Evolutionary conservation across 805 yeast species (phyloP).

Genomic region (Wickerhamiella alocasiicola): DNA sequence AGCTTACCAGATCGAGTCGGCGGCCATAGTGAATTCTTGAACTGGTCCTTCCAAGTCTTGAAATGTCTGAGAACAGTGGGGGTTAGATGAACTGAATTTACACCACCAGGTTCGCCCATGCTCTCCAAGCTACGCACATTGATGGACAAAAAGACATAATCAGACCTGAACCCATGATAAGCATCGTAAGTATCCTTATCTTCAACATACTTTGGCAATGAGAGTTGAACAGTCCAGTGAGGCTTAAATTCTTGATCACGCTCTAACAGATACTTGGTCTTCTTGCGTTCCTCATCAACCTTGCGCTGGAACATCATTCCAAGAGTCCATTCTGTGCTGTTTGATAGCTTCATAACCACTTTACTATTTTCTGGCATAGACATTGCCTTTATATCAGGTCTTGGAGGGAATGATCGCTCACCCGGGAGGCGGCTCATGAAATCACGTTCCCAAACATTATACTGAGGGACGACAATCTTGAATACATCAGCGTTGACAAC

Average conservation of each 20-base stretch:
- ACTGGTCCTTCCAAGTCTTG: conserved; percentile 75
- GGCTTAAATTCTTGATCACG: conserved; percentile 41
- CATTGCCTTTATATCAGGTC: conserved; percentile 20
- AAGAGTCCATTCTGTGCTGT: conserved; percentile 62
- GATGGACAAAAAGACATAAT: conserved; percentile 63
- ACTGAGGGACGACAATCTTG: conserved; percentile 66
- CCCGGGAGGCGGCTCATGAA: conserved; percentile 21
- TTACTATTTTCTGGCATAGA: conserved; percentile 28
- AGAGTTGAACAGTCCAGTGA: conserved; percentile 51
- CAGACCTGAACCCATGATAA: conserved; percentile 65
- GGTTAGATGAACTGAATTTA: conserved; percentile 65
- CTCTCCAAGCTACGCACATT: conserved; percentile 27
- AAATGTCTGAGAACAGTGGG: conserved; percentile 60
- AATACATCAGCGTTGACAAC: conserved; percentile 50
- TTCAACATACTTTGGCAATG: conserved; percentile 40
- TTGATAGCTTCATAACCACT: conserved; percentile 47
- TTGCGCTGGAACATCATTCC: conserved; percentile 68
- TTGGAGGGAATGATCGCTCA: conserved; percentile 23
- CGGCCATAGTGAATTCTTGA: conserved; percentile 63
- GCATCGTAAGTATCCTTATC: conserved; percentile 56
- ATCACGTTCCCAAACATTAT: conserved; percentile 33
- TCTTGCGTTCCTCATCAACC: conserved; percentile 27
- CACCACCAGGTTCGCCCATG: conserved; percentile 24
- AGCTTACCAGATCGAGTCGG: conserved; percentile 68
- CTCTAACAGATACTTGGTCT: conserved; percentile 17